Evolutionary conservation across 805 yeast species (phyloP).

Genomic region (Kluyveromyces wickerhamii): DNA sequence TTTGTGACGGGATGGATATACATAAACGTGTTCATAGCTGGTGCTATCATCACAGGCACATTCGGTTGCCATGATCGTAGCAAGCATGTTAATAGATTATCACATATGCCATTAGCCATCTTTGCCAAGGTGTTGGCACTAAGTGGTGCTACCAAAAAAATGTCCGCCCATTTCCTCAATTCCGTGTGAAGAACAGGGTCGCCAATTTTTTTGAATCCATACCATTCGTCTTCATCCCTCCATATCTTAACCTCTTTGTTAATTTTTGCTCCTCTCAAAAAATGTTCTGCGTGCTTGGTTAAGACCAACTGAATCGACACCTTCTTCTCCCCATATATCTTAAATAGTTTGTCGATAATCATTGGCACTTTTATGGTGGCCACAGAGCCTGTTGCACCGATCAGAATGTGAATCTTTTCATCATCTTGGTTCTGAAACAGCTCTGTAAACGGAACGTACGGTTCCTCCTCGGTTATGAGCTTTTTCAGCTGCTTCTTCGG

Average conservation of each 20-base stretch:
- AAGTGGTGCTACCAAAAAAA: constrained; percentile 65
- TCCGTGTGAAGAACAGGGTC: constrained; percentile 77
- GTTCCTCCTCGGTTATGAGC: constrained; percentile 34
- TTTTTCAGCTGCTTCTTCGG: constrained; percentile 12
- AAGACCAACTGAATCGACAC: constrained; percentile 80
- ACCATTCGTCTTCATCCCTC: constrained; percentile 82
- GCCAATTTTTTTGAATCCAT: constrained; percentile 41
- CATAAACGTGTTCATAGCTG: constrained; percentile 83
- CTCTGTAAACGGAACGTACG: constrained; percentile 68
- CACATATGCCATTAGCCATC: constrained; percentile 68
- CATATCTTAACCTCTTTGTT: constrained; percentile 73
- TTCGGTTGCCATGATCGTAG: constrained; percentile 73
- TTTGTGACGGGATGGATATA: constrained; percentile 74
- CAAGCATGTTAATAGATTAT: constrained; percentile 65
- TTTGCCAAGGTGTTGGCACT: constrained; percentile 77
- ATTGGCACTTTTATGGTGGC: constrained; percentile 91
- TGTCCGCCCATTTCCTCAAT: constrained; percentile 78
- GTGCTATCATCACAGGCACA: constrained; percentile 67
- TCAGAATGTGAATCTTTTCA: constrained; percentile 74
- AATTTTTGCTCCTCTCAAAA: constrained; percentile 52
- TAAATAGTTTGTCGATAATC: constrained; percentile 78
- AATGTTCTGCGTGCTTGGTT: constrained; percentile 69
- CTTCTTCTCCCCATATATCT: constrained; percentile 63
- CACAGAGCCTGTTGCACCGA: constrained; percentile 94
- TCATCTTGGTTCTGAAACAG: constrained; percentile 68